Percentiles rank a stretch among this genome's conserved stretches.
Evolutionary conservation across 2,329 filamentous ascomycete species (phyloP).

Genomic region (Lasiodiplodia theobromae): DNA sequence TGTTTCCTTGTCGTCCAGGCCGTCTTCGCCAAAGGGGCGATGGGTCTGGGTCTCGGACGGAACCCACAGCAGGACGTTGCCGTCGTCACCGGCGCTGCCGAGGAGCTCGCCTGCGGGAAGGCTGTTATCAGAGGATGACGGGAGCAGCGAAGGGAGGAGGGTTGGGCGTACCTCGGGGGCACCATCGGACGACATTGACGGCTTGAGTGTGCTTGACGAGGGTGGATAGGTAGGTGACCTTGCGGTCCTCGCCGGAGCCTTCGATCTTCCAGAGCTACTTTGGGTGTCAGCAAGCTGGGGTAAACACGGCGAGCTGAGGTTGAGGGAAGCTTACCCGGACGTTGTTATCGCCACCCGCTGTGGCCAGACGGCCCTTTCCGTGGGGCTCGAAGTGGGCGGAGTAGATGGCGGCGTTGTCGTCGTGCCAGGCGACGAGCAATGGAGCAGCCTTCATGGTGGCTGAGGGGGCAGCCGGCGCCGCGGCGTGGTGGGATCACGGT

Average conservation of each 20-base stretch:
- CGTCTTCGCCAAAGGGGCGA: constrained; percentile 78
- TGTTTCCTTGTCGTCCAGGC: constrained; percentile 90
- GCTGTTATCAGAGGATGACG: constrained; percentile 35
- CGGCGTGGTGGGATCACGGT: constrained; percentile 5
- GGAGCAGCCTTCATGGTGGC: constrained; percentile 88
- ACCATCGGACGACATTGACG: constrained; percentile 97
- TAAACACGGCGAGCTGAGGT: neutral
- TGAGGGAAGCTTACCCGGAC: constrained; percentile 74
- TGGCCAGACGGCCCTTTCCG: constrained; percentile 90
- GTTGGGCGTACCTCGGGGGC: constrained; percentile 76
- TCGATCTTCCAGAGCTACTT: constrained; percentile 90
- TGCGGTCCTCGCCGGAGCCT: constrained; percentile 81
- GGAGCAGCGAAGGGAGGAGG: constrained; percentile 33
- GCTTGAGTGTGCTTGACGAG: constrained; percentile 94
- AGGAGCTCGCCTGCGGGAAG: constrained; percentile 77
- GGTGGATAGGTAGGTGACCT: constrained; percentile 89
- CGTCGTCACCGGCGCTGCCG: constrained; percentile 94
- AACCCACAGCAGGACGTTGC: constrained; percentile 96
- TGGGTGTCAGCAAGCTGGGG: constrained; percentile 34
- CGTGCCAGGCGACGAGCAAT: constrained; percentile 98
- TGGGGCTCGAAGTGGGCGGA: constrained; percentile 95
- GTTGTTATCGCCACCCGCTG: constrained; percentile 94
- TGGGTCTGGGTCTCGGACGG: constrained; percentile 77
- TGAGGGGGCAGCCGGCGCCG: constrained; percentile 22
- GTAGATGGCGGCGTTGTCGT: constrained; percentile 95